Evolutionary conservation across 106 monocot genomes (phyloP).

Genomic region (Xerophyta viscosa): DNA sequence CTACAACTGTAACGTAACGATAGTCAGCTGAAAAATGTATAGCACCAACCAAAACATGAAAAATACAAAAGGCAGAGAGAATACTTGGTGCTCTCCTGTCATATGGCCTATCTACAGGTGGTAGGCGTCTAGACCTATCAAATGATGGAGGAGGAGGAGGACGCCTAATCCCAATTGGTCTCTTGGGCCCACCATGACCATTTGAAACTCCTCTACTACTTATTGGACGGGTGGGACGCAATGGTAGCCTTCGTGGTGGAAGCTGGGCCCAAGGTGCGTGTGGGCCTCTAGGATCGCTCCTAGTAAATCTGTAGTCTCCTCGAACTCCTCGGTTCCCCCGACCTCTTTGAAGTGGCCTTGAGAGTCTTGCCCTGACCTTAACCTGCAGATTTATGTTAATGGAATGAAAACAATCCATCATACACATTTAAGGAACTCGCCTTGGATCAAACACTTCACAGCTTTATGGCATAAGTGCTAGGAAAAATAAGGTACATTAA

Average conservation of each 20-base stretch:
- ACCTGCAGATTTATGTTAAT: no score
- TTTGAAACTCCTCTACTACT: constrained; percentile 18
- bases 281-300: constrained; percentile 14
- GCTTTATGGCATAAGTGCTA: no score
- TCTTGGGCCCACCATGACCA: constrained; percentile 30
- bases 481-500: no score
- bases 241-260: constrained; percentile 32
- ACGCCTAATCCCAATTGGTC: constrained; percentile 50
- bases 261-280: constrained; percentile 36
- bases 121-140: constrained; percentile 53
- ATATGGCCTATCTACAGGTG: constrained; percentile 69
- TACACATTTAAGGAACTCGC: no score
- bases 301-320: constrained; percentile 46
- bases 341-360: constrained; percentile 69
- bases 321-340: constrained; percentile 43
- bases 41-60: neutral
- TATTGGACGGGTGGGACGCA: constrained; percentile 21
- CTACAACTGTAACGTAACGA: constrained; percentile 22
- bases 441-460: no score
- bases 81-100: constrained; percentile 56
- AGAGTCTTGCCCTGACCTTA: constrained; percentile 81
- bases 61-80: neutral
- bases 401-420: no score
- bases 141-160: constrained; percentile 29
- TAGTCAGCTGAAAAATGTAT: neutral